Evolutionary conservation across 2,329 filamentous ascomycete species (phyloP), one percentile per base, ranked within the genome.

Genomic region (Penicillium sp.): DNA sequence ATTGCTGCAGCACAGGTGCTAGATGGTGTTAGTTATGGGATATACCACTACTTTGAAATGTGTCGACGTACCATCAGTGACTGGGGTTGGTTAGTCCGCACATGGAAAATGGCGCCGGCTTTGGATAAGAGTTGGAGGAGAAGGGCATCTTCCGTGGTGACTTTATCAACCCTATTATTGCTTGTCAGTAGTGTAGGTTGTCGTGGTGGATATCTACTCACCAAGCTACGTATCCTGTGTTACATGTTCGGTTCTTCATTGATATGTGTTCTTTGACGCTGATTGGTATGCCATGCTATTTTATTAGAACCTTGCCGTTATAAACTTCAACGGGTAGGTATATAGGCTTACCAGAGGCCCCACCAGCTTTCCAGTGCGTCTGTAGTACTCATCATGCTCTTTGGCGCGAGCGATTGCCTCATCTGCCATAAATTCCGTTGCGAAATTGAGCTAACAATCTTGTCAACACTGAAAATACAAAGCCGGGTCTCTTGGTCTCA

Each of bases 211-310:
- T 13, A 7, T 26, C 5, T 15, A 32, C 55, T 13, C 50, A 68
- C 66, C 61, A 70, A 26, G 66, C 62, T 3, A 66, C 64, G 40
- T 65, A 71, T 28, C 66, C 68, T 2, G 61, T 65, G 37, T 68
- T 66, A 48, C 63, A 66, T 1, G 61, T 66, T 22, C 56, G 64
- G 1, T 77, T 78, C 49, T 76, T 76, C 26, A 84, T 69, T 9
- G 80, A 75, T 60, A 84, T 80, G 13, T 80, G 79, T 46, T 84
- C 81, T 57, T 84, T 84, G 4, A 81, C 64, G 37, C 72, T 76
- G 45, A 82, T 73, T 0, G 79, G 79, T 6, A 82, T 63, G 0
- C 77, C 79, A 57, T 79, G 79, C 52, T 60, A 37, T 28, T 22
- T 22, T 12, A 22, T 47, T 32, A 51, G 21, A 6, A 32, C 7